These are phyloP conservation scores for Ceratocystis harringtonii DNA, from an alignment of 2,329 filamentous ascomycete genomes.

Conservation along the genomic window DNA sequence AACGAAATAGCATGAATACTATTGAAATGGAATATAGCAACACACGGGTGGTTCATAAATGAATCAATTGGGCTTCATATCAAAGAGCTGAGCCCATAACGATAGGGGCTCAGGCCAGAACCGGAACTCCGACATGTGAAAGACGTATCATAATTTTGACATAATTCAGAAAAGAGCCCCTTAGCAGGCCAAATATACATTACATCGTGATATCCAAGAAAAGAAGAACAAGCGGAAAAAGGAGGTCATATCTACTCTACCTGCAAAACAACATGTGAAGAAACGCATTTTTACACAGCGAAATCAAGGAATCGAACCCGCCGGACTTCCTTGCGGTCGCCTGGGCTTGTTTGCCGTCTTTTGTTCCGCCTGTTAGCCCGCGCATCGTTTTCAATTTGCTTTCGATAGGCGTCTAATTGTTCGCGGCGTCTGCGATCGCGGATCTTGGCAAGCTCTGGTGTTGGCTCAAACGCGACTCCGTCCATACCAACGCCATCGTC, in stretches of 20 bases:
- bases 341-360: constrained; percentile 8
- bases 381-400: constrained; percentile 45
- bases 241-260: not conserved
- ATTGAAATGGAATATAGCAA: not conserved
- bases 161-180: not conserved
- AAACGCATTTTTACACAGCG: not conserved
- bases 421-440: constrained; percentile 41
- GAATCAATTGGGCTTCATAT: not conserved
- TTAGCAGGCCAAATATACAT: not conserved
- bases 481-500: constrained; percentile 54
- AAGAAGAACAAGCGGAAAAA: not conserved
- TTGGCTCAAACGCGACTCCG: constrained; percentile 52
- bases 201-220: not conserved
- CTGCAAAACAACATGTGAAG: not conserved
- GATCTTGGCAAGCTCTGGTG: constrained; percentile 43
- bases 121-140: not conserved
- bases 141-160: not conserved
- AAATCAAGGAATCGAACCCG: constrained; percentile 13
- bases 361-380: constrained; percentile 26
- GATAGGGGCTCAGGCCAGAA: not conserved
- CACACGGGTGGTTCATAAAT: not conserved
- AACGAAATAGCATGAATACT: not conserved
- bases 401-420: constrained; percentile 48
- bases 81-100: not conserved
- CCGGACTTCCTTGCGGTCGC: constrained; percentile 6